These are phyloP conservation scores for Saccharomyces hybrid DNA, from an alignment of 1,139 yeast species.

Conservation along the genomic window DNA sequence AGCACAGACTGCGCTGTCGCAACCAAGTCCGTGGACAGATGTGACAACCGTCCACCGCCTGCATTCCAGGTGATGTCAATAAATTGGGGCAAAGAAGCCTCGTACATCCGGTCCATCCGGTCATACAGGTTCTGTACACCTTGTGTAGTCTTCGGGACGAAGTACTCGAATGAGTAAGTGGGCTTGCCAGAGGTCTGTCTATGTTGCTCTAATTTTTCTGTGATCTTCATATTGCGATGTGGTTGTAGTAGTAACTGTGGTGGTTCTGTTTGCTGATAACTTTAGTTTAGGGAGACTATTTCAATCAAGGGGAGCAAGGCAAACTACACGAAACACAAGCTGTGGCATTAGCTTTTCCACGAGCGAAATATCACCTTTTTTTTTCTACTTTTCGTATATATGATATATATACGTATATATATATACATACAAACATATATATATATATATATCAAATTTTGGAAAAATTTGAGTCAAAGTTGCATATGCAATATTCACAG, in stretches of 20 bases:
- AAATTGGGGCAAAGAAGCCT: slow-evolving; percentile 72
- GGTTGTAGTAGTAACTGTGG: neutral
- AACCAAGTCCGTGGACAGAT: slow-evolving; percentile 78
- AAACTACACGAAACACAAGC: neutral
- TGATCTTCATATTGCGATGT: slow-evolving; percentile 31
- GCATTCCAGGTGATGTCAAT: slow-evolving; percentile 98
- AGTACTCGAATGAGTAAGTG: slow-evolving; percentile 92
- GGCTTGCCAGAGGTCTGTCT: slow-evolving; percentile 34
- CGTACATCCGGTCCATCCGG: slow-evolving; percentile 97
- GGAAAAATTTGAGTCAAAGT: neutral
- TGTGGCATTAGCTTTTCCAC: neutral
- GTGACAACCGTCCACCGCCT: slow-evolving; percentile 72
- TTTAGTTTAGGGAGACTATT: neutral
- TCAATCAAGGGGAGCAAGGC: neutral
- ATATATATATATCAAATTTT: neutral
- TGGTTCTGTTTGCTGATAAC: neutral
- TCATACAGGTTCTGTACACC: slow-evolving; percentile 95
- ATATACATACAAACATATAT: neutral
- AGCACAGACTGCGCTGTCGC: slow-evolving; percentile 86
- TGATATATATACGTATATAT: neutral
- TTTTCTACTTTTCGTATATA: neutral
- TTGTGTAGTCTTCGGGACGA: slow-evolving; percentile 96
- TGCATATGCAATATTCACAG: neutral
- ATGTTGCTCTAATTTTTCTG: slow-evolving; percentile 33
- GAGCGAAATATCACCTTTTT: neutral